Conservation (phyloP, 176 grass and related monocot species). For the Areca catechu region DNA sequence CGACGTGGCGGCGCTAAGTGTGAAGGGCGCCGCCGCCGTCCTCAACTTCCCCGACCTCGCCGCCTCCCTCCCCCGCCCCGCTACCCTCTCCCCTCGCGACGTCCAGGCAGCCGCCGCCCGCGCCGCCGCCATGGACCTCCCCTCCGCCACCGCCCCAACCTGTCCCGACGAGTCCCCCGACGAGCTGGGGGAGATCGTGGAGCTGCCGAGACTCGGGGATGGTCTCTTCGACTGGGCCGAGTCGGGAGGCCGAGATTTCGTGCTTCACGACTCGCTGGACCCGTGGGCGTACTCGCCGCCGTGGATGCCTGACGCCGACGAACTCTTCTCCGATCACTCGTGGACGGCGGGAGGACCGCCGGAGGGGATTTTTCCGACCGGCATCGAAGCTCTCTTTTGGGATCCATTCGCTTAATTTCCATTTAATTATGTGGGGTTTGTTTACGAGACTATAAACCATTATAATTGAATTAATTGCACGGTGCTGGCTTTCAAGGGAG, state of each 20-base stretch:
- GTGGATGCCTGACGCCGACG: neutral
- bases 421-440: too few species aligned
- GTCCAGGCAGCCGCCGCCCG: slow-evolving; percentile 48
- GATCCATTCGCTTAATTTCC: too few species aligned
- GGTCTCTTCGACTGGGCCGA: neutral
- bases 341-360: neutral
- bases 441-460: too few species aligned
- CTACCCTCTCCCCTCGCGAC: slow-evolving; percentile 42
- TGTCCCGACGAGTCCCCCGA: slow-evolving; percentile 50
- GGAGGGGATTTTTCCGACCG: neutral
- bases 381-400: neutral
- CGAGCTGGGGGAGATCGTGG: slow-evolving; percentile 17
- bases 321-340: neutral
- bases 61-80: slow-evolving; percentile 39
- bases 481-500: too few species aligned
- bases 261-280: slow-evolving; percentile 1
- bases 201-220: slow-evolving; percentile 14
- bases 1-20: slow-evolving; percentile 58
- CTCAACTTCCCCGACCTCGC: slow-evolving; percentile 72
- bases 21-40: slow-evolving; percentile 49
- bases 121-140: slow-evolving; percentile 16
- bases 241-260: neutral
- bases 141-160: slow-evolving; percentile 30
- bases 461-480: too few species aligned
- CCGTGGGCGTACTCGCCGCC: neutral